These are phyloP conservation scores for Colletotrichum sp. DNA, from an alignment of 2,329 filamentous ascomycete genomes.

Conservation along the genomic window DNA sequence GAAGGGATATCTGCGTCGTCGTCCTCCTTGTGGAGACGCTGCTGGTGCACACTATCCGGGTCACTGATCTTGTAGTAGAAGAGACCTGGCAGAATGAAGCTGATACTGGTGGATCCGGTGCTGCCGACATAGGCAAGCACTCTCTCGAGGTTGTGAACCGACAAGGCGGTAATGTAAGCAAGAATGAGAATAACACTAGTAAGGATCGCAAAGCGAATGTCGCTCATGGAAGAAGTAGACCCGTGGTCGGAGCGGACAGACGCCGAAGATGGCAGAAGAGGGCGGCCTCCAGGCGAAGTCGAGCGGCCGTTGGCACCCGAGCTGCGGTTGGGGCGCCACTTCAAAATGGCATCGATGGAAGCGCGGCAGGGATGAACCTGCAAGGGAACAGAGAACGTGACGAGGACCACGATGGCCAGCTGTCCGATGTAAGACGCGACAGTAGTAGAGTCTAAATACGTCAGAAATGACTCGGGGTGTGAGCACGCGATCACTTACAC, in stretches of 20 bases:
- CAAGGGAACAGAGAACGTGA: conserved; percentile 94
- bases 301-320: conserved; percentile 41
- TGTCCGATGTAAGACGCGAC: conserved; percentile 90
- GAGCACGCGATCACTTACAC: conserved; percentile 60
- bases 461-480: conserved; percentile 17
- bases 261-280: conserved; percentile 43
- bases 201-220: conserved; percentile 86
- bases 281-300: conserved; percentile 46
- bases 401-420: conserved; percentile 92
- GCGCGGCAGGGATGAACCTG: conserved; percentile 96
- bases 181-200: conserved; percentile 85
- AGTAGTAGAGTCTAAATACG: conserved; percentile 65
- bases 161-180: conserved; percentile 88
- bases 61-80: conserved; percentile 99
- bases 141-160: conserved; percentile 85
- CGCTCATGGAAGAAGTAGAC: conserved; percentile 72
- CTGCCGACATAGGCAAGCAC: conserved; percentile 95
- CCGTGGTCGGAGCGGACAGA: conserved; percentile 55
- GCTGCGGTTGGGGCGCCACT: conserved; percentile 75
- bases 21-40: conserved; percentile 87
- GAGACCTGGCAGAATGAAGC: conserved; percentile 92
- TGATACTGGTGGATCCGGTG: conserved; percentile 93
- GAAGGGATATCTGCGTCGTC: conserved; percentile 75
- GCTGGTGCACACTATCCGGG: conserved; percentile 85
- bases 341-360: conserved; percentile 92